These are phyloP conservation scores for Phycomyces nitens DNA, from an alignment of 192 early-diverging fungal genomes.

Conservation along the genomic window DNA sequence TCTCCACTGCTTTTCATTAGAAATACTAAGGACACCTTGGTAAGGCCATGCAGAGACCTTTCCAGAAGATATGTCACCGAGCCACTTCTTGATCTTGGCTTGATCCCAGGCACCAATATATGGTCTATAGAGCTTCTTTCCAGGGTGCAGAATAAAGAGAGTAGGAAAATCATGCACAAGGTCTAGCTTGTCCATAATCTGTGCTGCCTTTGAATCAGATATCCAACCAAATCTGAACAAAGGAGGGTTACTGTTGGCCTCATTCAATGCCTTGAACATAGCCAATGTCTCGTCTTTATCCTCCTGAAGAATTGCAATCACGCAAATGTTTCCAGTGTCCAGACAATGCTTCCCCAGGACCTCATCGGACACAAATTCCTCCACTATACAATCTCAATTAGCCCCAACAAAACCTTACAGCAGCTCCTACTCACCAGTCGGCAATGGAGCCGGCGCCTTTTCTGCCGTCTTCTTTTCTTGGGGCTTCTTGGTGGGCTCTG, in stretches of 20 bases:
- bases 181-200: constrained; percentile 49
- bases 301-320: constrained; percentile 43
- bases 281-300: constrained; percentile 40
- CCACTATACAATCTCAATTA: constrained; percentile 30
- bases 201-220: constrained; percentile 43
- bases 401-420: not conserved
- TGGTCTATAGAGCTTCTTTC: constrained; percentile 53
- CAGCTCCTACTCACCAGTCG: constrained; percentile 4
- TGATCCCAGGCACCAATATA: constrained; percentile 60
- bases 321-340: constrained; percentile 32
- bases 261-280: constrained; percentile 39
- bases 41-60: constrained; percentile 43
- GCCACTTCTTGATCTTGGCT: constrained; percentile 55
- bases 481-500: constrained; percentile 11
- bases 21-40: constrained; percentile 10
- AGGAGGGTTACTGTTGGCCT: constrained; percentile 19
- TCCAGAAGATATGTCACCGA: constrained; percentile 40
- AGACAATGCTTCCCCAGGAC: constrained; percentile 40
- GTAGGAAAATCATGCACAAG: constrained; percentile 58
- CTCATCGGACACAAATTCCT: constrained; percentile 34
- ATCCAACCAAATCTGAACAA: constrained; percentile 62
- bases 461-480: constrained; percentile 10
- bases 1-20: not conserved
- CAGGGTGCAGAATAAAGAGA: constrained; percentile 52
- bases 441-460: constrained; percentile 3